A percentile compares a stretch with the other conserved stretches of the same genome.
These are phyloP conservation scores for Schizosaccharomyces pombe DNA, from an alignment of 805 yeast genomes.

Conservation along the genomic window DNA sequence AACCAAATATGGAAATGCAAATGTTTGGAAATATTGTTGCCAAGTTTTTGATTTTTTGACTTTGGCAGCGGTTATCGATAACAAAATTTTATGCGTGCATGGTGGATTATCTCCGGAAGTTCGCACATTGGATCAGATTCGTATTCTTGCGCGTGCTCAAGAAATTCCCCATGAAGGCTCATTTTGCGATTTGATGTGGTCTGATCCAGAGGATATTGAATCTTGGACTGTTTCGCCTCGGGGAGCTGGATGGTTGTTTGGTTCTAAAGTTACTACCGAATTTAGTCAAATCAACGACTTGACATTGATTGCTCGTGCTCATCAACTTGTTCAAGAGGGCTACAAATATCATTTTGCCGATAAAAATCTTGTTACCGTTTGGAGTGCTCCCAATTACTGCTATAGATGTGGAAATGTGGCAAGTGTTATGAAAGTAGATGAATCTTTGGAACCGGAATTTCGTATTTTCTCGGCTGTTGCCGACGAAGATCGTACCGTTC, in stretches of 20 bases:
- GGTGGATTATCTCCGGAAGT: slow-evolving; percentile 96
- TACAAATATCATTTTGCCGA: slow-evolving; percentile 90
- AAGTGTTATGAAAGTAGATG: slow-evolving; percentile 88
- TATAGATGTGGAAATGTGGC: slow-evolving; percentile 97
- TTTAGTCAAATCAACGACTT: slow-evolving; percentile 87
- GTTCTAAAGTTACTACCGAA: slow-evolving; percentile 79
- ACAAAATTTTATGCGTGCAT: slow-evolving; percentile 81
- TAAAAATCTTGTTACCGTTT: slow-evolving; percentile 88
- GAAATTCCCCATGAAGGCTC: slow-evolving; percentile 99
- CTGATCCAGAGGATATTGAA: slow-evolving; percentile 87
- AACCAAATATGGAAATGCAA: slow-evolving; percentile 77
- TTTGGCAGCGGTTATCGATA: slow-evolving; percentile 87
- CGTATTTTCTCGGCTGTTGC: slow-evolving; percentile 70
- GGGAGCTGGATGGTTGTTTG: slow-evolving; percentile 97
- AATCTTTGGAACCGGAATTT: slow-evolving; percentile 65
- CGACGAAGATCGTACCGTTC: background rate
- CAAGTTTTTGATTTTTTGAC: slow-evolving; percentile 78
- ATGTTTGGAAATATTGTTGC: slow-evolving; percentile 81
- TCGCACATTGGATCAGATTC: slow-evolving; percentile 86
- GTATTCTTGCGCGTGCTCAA: slow-evolving; percentile 85
- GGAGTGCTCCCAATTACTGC: slow-evolving; percentile 95
- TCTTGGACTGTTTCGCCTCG: slow-evolving; percentile 96
- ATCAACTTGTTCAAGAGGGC: slow-evolving; percentile 96
- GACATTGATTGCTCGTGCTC: slow-evolving; percentile 80
- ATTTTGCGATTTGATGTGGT: slow-evolving; percentile 91